A percentile compares a stretch with the other conserved stretches of the same genome.
phyloP scores from a whole-genome alignment of 768 basidiomycete genomes.

The Auriscalpium orientale region DNA sequence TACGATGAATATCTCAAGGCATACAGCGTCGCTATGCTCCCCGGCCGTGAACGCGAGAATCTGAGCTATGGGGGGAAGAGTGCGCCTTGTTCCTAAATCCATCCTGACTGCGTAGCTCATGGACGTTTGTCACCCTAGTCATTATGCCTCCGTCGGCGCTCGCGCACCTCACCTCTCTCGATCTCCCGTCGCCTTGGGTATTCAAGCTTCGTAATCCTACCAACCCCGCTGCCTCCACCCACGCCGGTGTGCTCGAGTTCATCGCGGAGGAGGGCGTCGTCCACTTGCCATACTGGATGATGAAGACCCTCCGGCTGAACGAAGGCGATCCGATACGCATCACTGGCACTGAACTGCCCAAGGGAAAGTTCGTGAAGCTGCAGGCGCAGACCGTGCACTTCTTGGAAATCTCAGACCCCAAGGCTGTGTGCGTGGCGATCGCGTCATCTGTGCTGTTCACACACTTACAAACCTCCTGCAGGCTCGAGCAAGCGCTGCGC shows the following conservation, averaged over 20 bases:
- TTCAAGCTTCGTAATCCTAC: constrained; percentile 91
- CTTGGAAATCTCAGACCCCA: constrained; percentile 93
- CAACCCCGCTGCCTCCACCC: constrained; percentile 79
- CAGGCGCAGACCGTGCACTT: constrained; percentile 95
- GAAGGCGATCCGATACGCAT: constrained; percentile 96
- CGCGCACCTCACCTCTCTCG: constrained; percentile 78
- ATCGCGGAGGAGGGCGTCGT: constrained; percentile 95
- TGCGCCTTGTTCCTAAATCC: constrained; percentile 36
- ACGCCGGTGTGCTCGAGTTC: constrained; percentile 97
- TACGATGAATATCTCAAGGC: constrained; percentile 94
- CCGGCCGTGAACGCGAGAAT: constrained; percentile 79
- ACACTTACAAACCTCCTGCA: constrained; percentile 22
- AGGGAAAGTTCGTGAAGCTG: constrained; percentile 94
- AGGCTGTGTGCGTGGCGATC: constrained; percentile 74
- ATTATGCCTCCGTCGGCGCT: constrained; percentile 97
- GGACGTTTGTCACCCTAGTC: constrained; percentile 40
- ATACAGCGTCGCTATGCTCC: constrained; percentile 92
- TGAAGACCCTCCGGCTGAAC: constrained; percentile 87
- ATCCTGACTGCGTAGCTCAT: constrained; percentile 3
- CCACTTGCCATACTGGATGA: constrained; percentile 98
- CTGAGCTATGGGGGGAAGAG: constrained; percentile 97
- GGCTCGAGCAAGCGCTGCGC: constrained; percentile 89
- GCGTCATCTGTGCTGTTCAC: background rate
- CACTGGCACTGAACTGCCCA: constrained; percentile 78
- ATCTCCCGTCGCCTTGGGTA: constrained; percentile 90